Percentiles rank a stretch among this genome's conserved stretches.
These are phyloP conservation scores for Neonectria magnoliae DNA, from an alignment of 2,329 filamentous ascomycete genomes.

Conservation along the genomic window DNA sequence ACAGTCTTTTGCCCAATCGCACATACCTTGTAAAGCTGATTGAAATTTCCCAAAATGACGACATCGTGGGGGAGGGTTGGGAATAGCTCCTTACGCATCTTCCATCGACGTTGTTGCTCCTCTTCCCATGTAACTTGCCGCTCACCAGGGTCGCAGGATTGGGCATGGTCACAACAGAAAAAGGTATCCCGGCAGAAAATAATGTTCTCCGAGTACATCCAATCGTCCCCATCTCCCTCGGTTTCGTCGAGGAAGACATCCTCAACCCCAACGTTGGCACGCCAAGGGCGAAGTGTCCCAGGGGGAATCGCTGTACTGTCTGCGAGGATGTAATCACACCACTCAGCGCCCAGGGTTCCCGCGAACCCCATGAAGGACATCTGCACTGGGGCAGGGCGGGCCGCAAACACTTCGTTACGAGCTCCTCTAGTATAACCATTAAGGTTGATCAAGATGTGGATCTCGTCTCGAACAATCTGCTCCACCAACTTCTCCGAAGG, in stretches of 20 bases:
- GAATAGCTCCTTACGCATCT: conserved; percentile 93
- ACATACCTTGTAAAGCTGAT: conserved; percentile 95
- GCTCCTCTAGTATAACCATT: conserved; percentile 97
- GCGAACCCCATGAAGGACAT: conserved; percentile 99
- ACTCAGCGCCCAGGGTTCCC: conserved; percentile 93
- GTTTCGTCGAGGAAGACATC: conserved; percentile 75
- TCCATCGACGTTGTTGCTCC: conserved; percentile 84
- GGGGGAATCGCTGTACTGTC: conserved; percentile 87
- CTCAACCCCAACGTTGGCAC: conserved; percentile 77
- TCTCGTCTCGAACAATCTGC: conserved; percentile 86
- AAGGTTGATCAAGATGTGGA: conserved; percentile 96
- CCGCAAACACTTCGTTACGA: conserved; percentile 97
- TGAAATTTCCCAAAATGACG: conserved; percentile 97
- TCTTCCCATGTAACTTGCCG: conserved; percentile 79
- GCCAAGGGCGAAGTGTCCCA: conserved; percentile 81
- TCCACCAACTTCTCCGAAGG: conserved; percentile 82
- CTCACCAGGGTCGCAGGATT: conserved; percentile 82
- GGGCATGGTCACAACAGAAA: conserved; percentile 97
- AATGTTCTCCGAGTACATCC: conserved; percentile 97
- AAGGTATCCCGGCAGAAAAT: conserved; percentile 95
- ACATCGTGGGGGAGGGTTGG: conserved; percentile 82
- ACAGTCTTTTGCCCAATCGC: not conserved
- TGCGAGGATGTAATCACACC: conserved; percentile 97
- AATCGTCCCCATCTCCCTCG: conserved; percentile 76
- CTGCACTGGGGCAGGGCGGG: conserved; percentile 91